Evolutionary conservation across 306 rosid species (phyloP).

Genomic region (Lithocarpus polystachyus): DNA sequence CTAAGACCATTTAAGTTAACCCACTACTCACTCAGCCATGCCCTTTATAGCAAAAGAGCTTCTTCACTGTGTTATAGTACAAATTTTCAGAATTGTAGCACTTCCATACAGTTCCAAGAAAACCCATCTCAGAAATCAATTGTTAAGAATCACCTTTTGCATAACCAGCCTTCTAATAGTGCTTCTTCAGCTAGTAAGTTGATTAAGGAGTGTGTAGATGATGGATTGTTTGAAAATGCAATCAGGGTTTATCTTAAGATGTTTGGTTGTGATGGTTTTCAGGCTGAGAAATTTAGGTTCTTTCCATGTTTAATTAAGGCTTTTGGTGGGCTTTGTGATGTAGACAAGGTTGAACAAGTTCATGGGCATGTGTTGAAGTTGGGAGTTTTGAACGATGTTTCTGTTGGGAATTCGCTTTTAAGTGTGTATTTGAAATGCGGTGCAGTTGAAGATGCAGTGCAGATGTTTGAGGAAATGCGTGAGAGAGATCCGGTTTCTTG

Average conservation of each 20-base stretch:
- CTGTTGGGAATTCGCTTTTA: slow-evolving; percentile 34
- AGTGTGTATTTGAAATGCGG: slow-evolving; percentile 35
- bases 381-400: slow-evolving; percentile 35
- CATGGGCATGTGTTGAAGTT: slow-evolving; percentile 39
- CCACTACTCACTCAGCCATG: background rate
- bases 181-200: background rate
- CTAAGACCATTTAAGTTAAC: background rate
- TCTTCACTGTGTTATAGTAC: background rate
- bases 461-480: slow-evolving; percentile 30
- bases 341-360: slow-evolving; percentile 25
- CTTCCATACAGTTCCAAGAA: slow-evolving; percentile 1
- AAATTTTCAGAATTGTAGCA: slow-evolving; percentile 5
- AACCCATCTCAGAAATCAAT: slow-evolving; percentile 12
- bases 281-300: slow-evolving; percentile 30
- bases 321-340: slow-evolving; percentile 31
- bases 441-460: slow-evolving; percentile 8
- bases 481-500: slow-evolving; percentile 33
- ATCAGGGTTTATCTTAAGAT: slow-evolving; percentile 23
- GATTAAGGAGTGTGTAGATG: slow-evolving; percentile 20
- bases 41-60: background rate
- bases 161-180: background rate
- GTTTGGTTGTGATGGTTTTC: slow-evolving; percentile 31
- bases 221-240: slow-evolving; percentile 30
- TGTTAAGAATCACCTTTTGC: background rate
- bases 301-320: slow-evolving; percentile 41